A percentile compares a stretch with the other conserved stretches of the same genome.
These are phyloP conservation scores for Penicillium janthinellum DNA, from an alignment of 2,329 filamentous ascomycete species.

Conservation along the genomic window DNA sequence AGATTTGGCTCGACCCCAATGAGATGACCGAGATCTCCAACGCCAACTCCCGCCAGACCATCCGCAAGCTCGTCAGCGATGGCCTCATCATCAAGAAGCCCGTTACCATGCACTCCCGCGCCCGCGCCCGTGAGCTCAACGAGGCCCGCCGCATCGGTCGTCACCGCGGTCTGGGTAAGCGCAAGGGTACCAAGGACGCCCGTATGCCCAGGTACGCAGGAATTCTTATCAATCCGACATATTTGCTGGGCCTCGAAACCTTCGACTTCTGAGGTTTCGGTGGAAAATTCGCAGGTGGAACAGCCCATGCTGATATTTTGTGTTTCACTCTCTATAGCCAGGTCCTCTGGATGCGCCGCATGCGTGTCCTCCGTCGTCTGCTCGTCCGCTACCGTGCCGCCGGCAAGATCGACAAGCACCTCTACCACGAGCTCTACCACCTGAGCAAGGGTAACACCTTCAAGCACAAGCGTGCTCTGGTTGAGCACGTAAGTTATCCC, in stretches of 20 bases:
- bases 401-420: conserved; percentile 99
- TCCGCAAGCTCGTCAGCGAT: conserved; percentile 99
- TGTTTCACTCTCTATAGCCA: conserved; percentile 61
- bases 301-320: conserved; percentile 23
- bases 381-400: conserved; percentile 99
- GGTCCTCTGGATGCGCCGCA: conserved; percentile 99
- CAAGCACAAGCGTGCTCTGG: conserved; percentile 99
- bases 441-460: conserved; percentile 99
- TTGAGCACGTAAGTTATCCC: conserved; percentile 86
- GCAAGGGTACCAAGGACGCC: conserved; percentile 99
- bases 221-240: not conserved
- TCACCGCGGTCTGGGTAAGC: conserved; percentile 99
- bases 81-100: conserved; percentile 99
- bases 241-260: not conserved
- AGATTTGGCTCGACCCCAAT: conserved; percentile 99
- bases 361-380: conserved; percentile 97
- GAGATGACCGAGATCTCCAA: conserved; percentile 99
- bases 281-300: not conserved
- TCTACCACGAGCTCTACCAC: conserved; percentile 99
- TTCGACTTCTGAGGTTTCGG: not conserved
- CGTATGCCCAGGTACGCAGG: conserved; percentile 90
- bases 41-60: conserved; percentile 99
- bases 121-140: conserved; percentile 92
- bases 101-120: conserved; percentile 98
- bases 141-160: conserved; percentile 91